Evolutionary conservation across 2,329 filamentous ascomycete genomes (phyloP).

Genomic region (Pyrenochaeta sp.): DNA sequence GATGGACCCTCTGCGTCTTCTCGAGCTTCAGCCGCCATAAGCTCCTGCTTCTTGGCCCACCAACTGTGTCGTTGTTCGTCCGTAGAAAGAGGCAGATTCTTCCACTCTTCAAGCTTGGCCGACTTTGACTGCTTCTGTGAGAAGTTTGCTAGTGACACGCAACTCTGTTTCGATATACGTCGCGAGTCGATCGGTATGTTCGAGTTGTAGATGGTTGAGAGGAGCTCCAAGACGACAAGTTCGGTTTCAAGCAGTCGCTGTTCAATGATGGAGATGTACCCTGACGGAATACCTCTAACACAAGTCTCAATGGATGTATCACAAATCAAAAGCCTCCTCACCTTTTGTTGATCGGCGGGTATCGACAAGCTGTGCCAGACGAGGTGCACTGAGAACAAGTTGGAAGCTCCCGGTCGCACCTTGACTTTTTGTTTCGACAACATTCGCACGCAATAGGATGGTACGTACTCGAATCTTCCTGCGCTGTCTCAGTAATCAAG

Average conservation of each 20-base stretch:
- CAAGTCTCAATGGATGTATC: not conserved
- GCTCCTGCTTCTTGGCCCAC: no score
- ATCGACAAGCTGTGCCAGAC: conserved; percentile 17
- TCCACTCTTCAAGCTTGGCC: conserved; percentile 33
- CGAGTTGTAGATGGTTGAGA: conserved; percentile 21
- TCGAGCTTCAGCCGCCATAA: conserved; percentile 17
- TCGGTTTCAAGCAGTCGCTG: conserved; percentile 32
- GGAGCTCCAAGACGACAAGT: conserved; percentile 26
- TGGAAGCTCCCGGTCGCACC: conserved; percentile 31
- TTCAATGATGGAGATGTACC: conserved; percentile 32
- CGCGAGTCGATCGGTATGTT: conserved; percentile 13
- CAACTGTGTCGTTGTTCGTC: no score
- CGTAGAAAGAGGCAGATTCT: conserved; percentile 15
- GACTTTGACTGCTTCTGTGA: conserved; percentile 26
- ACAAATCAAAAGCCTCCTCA: not conserved
- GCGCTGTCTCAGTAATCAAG: conserved; percentile 2
- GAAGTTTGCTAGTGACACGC: conserved; percentile 10
- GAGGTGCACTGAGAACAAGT: conserved; percentile 28
- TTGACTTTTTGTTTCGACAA: conserved; percentile 37
- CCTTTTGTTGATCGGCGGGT: conserved; percentile 33
- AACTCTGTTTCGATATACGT: conserved; percentile 13
- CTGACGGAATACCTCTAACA: conserved; percentile 30
- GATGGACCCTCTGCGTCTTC: not conserved
- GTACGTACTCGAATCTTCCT: conserved; percentile 15
- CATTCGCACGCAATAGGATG: conserved; percentile 36